A percentile compares a stretch with the other conserved stretches of the same genome.
Conservation (phyloP, 2,329 filamentous ascomycete genomes). For the Cladosporium sp. region DNA sequence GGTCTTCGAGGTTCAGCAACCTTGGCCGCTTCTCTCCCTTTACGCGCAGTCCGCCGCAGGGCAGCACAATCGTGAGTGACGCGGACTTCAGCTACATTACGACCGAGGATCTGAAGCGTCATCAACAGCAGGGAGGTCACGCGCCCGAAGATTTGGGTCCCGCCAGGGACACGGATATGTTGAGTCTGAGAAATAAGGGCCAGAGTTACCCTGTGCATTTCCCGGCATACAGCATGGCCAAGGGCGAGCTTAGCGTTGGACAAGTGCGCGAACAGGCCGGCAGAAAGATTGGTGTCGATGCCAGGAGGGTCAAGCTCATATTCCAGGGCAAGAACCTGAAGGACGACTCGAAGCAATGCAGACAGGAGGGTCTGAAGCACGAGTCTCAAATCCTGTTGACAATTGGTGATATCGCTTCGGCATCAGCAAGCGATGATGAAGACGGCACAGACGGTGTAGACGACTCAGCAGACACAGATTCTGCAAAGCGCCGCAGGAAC, state of each 20-base stretch:
- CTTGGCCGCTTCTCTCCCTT: constrained; percentile 52
- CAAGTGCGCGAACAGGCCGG: constrained; percentile 69
- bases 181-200: constrained; percentile 68
- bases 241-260: constrained; percentile 66
- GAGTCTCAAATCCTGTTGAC: constrained; percentile 64
- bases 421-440: constrained; percentile 43
- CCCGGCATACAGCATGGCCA: constrained; percentile 71
- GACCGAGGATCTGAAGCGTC: constrained; percentile 62
- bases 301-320: constrained; percentile 63
- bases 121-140: constrained; percentile 38
- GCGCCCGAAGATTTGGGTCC: constrained; percentile 42
- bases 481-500: constrained; percentile 43
- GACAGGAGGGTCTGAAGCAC: constrained; percentile 58
- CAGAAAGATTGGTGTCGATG: constrained; percentile 63
- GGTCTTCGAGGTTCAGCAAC: constrained; percentile 49
- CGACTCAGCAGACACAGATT: constrained; percentile 32
- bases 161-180: constrained; percentile 64
- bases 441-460: constrained; percentile 39
- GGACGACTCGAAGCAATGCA: constrained; percentile 58
- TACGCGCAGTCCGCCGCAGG: constrained; percentile 43
- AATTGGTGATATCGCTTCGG: constrained; percentile 53
- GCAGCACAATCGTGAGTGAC: constrained; percentile 63
- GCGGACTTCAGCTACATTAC: constrained; percentile 82
- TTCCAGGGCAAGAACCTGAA: constrained; percentile 74
- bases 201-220: constrained; percentile 70